A percentile compares a stretch with the other conserved stretches of the same genome.
phyloP scores from a whole-genome alignment of 176 grass and related monocot genomes.

The Bolboschoenus planiculmis region DNA sequence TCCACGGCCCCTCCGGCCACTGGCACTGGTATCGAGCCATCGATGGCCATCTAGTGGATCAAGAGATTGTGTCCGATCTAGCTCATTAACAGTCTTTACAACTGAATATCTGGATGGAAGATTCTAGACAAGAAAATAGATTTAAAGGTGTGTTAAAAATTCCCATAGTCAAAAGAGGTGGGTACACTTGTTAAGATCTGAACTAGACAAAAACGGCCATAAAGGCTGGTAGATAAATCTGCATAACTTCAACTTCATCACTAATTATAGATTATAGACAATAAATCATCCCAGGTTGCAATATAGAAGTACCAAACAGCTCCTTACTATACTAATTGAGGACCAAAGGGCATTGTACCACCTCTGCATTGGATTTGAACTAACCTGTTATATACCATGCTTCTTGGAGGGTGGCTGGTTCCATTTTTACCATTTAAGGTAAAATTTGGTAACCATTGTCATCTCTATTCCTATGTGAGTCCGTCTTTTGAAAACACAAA shows the following conservation, averaged over 20 bases:
- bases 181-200: background rate
- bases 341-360: background rate
- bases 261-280: background rate
- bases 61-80: conserved; percentile 30
- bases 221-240: background rate
- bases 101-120: conserved; percentile 52
- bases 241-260: background rate
- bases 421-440: background rate
- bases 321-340: background rate
- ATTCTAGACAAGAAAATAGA: conserved; percentile 42
- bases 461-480: too few species aligned
- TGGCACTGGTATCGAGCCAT: conserved; percentile 29
- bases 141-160: background rate
- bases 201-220: background rate
- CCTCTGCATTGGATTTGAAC: background rate
- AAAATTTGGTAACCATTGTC: background rate
- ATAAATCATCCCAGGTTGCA: background rate
- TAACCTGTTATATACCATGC: background rate
- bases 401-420: background rate
- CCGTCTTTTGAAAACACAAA: conserved; percentile 27
- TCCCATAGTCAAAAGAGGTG: background rate
- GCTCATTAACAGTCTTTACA: conserved; percentile 44
- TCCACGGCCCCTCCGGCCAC: conserved; percentile 64
- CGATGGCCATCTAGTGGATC: conserved; percentile 37
- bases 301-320: background rate